Base-by-base conservation (phyloP, 1,284 basidiomycete species). In the Boletus calvinii region DNA sequence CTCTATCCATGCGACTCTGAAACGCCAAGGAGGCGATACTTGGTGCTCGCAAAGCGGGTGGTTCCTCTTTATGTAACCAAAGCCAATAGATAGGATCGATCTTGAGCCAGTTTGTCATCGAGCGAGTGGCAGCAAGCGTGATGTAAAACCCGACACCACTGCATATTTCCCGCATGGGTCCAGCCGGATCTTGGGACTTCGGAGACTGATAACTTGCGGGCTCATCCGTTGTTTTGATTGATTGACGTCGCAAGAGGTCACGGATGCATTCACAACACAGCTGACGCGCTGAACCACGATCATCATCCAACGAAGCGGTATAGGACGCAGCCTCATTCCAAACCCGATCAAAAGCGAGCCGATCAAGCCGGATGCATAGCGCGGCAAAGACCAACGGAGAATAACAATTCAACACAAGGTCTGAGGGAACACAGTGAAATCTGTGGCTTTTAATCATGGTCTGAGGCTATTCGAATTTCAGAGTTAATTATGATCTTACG, bases 1-100 rank as follows among this genome's bases (percentile, higher is more conserved):
- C 2, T 10, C 15, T 20, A 15, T 32, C 44, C 53, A 47, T 29
- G 53, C 34, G 37, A 40, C 18, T 38, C 57, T 59, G 55, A 58
- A 56, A 55, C 53, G 42, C 46, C 30, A 56, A 54, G 34, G 26
- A 34, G 34, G 37, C 45, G 39, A 35, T 30, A 34, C 26, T 24
- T 24, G 39, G 43, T 20, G 17, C n/a, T 41, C 31, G 49, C 54
- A 35, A 32, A 20, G 8, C 10, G 12, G 41, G 22, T 18, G 55
- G 13, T 24, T n/a, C 31, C 9, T 18, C 15, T 12, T 31, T 52
- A 52, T 44, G 51, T 54, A 46, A 53, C 34, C 38, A 18, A 43
- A 36, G 15, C 34, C 18, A 12, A 29, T 30, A 41, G 26, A 2
- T 26, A 8, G 26, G 24, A 24, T 24, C 3, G 24, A 49, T 20